Conservation (phyloP, 306 rosid genomes). For the Cucumis sativus region Cucumber_9930_V3 NC_026655.2:13417001-13417500, state of each 20-base stretch:
- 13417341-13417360: background rate
- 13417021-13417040: conserved; percentile 18
- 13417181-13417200: background rate
- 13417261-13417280: background rate
- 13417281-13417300: background rate
- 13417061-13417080: conserved; percentile 11
- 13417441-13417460: background rate
- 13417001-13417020: conserved; percentile 43
- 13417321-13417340: background rate
- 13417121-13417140: background rate
- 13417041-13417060: conserved; percentile 9
- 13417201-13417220: too few species aligned
- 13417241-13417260: background rate
- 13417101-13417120: background rate
- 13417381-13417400: conserved; percentile 6
- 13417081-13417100: conserved; percentile 12
- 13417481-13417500: conserved; percentile 11
- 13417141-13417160: background rate
- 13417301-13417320: background rate
- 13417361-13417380: background rate
- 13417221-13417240: background rate
- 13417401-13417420: conserved; percentile 25
- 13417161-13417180: background rate
- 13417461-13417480: background rate
- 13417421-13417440: conserved; percentile 19